Percentiles rank a stretch among this genome's conserved stretches.
These are phyloP conservation scores for Neobulgaria alba DNA, from an alignment of 2,329 filamentous ascomycete species.

Conservation along the genomic window DNA sequence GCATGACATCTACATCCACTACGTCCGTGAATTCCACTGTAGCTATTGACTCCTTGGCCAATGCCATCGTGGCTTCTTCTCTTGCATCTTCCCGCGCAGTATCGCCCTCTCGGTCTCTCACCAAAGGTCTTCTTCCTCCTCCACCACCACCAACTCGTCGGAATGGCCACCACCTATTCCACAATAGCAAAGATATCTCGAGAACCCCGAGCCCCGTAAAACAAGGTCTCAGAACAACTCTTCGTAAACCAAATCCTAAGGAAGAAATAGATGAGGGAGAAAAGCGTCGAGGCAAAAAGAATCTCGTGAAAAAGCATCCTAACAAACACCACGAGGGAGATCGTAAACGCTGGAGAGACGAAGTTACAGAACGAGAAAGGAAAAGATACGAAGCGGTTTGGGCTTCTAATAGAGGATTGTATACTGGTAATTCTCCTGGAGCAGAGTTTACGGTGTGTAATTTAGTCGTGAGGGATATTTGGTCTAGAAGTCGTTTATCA, in stretches of 20 bases:
- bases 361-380: slow-evolving; percentile 62
- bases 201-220: slow-evolving; percentile 25
- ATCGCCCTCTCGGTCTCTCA: slow-evolving; percentile 28
- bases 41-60: slow-evolving; percentile 57
- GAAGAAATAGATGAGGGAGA: slow-evolving; percentile 45
- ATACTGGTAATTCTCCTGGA: slow-evolving; percentile 27
- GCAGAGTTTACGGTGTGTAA: slow-evolving; percentile 49
- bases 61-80: slow-evolving; percentile 67
- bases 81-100: slow-evolving; percentile 53
- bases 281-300: slow-evolving; percentile 44
- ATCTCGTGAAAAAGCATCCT: slow-evolving; percentile 56
- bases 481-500: slow-evolving; percentile 60
- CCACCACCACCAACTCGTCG: slow-evolving; percentile 23
- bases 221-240: slow-evolving; percentile 39
- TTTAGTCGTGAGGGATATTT: slow-evolving; percentile 67
- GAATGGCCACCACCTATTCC: slow-evolving; percentile 21
- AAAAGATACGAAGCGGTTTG: slow-evolving; percentile 78
- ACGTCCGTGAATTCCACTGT: slow-evolving; percentile 28
- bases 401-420: slow-evolving; percentile 67
- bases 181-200: slow-evolving; percentile 30
- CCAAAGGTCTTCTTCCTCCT: slow-evolving; percentile 17
- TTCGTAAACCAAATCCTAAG: slow-evolving; percentile 49
- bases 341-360: slow-evolving; percentile 67
- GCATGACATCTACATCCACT: slow-evolving; percentile 10
- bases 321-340: slow-evolving; percentile 68